Base-by-base conservation (phyloP, 768 basidiomycete genomes). In the Russula sp. region DNA sequence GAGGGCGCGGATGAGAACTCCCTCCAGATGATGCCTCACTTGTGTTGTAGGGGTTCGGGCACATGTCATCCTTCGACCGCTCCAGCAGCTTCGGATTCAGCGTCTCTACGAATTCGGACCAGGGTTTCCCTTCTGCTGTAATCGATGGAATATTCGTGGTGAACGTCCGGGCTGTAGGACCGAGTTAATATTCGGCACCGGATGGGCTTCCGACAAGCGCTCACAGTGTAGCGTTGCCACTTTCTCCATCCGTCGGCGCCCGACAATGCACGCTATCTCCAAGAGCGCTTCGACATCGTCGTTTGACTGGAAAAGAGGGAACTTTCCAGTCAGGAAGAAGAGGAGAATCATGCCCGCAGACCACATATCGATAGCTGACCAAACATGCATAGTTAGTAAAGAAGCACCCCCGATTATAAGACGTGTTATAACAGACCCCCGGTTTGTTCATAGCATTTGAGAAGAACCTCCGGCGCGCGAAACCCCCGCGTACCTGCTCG, bases 401-500 rank as follows among this genome's bases (percentile, higher is more conserved):
- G 32, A 56, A 2, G 44, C 42, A 54, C 42, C 10, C 44, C 44
- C 57, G 20, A 11, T 30, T 44, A 16, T 26, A 24, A 48, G 32
- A 44, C 22, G 30, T 22, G 16, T 24, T 24, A 63, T 62, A 34
- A 76, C 85, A 66, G 69, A 95, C 96, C 92, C 66, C 92, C 93
- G 10, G 87, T 88, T 76, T 99, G 97, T 70, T 93, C 89, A 4
- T 85, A 85, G 70, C 97, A 99, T 74, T 98, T 99, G 46, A 99
- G 74, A 42, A 99, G 75, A 2, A 99, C 96, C 71, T 99, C 97
- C 0, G 97, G 97, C 1, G 97, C 94, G 62, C 97, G 85, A 74
- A 99, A 99, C 0, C 97, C 97, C 70, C 97, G 79, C 14, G 97
- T 99, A 4, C 97, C 97, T 1, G 97, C 97, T 54, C 97, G 85